Evolutionary conservation across 306 rosid genomes (phyloP).

Genomic region (Oemleria cerasiformis): DNA sequence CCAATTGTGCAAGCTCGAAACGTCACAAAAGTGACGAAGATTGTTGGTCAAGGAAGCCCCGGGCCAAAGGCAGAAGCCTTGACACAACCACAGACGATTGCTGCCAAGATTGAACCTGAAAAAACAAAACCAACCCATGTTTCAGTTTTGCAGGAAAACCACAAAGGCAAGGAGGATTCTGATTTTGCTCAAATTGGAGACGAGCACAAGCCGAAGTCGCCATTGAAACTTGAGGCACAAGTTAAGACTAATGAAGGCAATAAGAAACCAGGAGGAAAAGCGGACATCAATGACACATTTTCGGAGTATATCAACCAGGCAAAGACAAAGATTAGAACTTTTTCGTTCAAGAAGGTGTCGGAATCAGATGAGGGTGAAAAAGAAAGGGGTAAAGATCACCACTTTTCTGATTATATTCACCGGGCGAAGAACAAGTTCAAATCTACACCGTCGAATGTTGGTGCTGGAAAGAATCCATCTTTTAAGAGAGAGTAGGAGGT

Average conservation of each 20-base stretch:
- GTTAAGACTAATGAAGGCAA: constrained; percentile 2
- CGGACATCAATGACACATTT: constrained; percentile 38
- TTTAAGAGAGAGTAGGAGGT: constrained; percentile 32
- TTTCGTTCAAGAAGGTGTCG: constrained; percentile 25
- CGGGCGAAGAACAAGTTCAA: constrained; percentile 38
- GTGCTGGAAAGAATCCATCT: constrained; percentile 27
- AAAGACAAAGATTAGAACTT: constrained; percentile 32
- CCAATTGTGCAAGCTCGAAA: neutral
- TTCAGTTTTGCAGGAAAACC: neutral
- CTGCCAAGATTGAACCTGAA: neutral
- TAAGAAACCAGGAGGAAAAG: constrained; percentile 1
- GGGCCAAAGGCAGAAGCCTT: neutral
- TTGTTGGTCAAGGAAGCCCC: neutral
- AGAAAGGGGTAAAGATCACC: constrained; percentile 32
- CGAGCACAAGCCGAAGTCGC: too few relatives aligned
- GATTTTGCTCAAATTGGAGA: neutral
- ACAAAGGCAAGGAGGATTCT: neutral
- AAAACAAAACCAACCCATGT: neutral
- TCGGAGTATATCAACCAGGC: constrained; percentile 34
- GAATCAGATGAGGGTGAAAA: constrained; percentile 18
- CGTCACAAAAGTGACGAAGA: neutral
- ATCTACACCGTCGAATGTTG: constrained; percentile 20
- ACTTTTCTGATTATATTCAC: constrained; percentile 43
- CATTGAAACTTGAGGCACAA: neutral
- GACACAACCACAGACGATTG: neutral